phyloP scores from a whole-genome alignment of 805 yeast species.

The Yamadazyma tumulicola region DNA sequence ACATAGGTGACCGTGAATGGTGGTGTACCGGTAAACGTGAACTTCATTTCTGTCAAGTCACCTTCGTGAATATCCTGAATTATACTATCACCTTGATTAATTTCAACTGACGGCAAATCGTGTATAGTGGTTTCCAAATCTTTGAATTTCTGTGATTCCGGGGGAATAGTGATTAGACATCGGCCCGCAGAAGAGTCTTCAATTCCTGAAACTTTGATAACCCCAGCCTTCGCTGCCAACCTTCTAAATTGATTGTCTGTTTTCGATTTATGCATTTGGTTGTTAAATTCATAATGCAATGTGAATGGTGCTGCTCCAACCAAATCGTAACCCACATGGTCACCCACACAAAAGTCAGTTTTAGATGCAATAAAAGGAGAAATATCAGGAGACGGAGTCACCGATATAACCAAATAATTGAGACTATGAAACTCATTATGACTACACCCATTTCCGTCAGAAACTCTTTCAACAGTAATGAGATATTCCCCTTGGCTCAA shows the following conservation, averaged over 20 bases:
- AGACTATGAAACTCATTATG: slow-evolving; percentile 36
- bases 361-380: slow-evolving; percentile 21
- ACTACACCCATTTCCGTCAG: slow-evolving; percentile 70
- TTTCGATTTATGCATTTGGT: slow-evolving; percentile 52
- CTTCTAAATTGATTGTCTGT: slow-evolving; percentile 51
- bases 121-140: slow-evolving; percentile 33
- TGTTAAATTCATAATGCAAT: slow-evolving; percentile 72
- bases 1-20: slow-evolving; percentile 87
- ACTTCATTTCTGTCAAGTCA: slow-evolving; percentile 83
- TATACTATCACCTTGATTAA: slow-evolving; percentile 71
- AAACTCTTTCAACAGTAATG: slow-evolving; percentile 53
- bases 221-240: slow-evolving; percentile 82
- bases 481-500: slow-evolving; percentile 63
- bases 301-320: slow-evolving; percentile 80
- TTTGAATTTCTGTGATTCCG: slow-evolving; percentile 27
- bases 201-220: slow-evolving; percentile 58
- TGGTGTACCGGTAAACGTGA: slow-evolving; percentile 81
- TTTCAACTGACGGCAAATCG: slow-evolving; percentile 70
- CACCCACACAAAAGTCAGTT: slow-evolving; percentile 84
- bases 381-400: slow-evolving; percentile 77
- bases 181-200: slow-evolving; percentile 69
- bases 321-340: slow-evolving; percentile 70
- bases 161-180: slow-evolving; percentile 63
- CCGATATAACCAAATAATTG: slow-evolving; percentile 49
- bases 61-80: slow-evolving; percentile 91